Percentiles rank a stretch among this genome's conserved stretches.
phyloP scores from a whole-genome alignment of 2,329 filamentous ascomycete species.

The Aspergillus transmontanensis region DNA sequence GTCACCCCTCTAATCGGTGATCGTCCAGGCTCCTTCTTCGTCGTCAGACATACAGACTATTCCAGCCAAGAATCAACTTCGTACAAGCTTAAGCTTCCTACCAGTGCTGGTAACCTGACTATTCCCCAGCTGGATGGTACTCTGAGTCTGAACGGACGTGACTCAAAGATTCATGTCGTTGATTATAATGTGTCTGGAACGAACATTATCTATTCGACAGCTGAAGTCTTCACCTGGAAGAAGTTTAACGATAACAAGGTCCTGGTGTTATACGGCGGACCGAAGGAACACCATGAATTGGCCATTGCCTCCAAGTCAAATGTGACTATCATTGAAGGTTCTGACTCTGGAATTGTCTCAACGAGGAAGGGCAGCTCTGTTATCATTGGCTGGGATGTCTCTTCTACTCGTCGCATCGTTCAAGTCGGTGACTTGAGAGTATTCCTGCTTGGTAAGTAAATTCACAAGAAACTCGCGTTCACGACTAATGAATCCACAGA shows the following conservation, averaged over 20 bases:
- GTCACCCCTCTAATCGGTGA: slow-evolving; percentile 64
- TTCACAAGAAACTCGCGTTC: too few species aligned
- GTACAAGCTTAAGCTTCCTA: slow-evolving; percentile 64
- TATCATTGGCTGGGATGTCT: slow-evolving; percentile 58
- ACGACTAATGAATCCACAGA: slow-evolving; percentile 44
- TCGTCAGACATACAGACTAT: slow-evolving; percentile 69
- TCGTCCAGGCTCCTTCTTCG: slow-evolving; percentile 58
- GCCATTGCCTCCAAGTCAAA: slow-evolving; percentile 35
- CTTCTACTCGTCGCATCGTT: slow-evolving; percentile 47
- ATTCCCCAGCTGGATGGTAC: slow-evolving; percentile 45
- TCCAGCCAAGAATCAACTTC: slow-evolving; percentile 57
- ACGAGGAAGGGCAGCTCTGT: slow-evolving; percentile 31
- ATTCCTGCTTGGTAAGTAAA: slow-evolving; percentile 54
- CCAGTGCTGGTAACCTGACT: slow-evolving; percentile 41
- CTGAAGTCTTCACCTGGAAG: slow-evolving; percentile 56
- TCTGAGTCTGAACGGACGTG: slow-evolving; percentile 43
- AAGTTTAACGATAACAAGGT: slow-evolving; percentile 59
- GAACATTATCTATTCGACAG: slow-evolving; percentile 47
- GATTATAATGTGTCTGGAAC: slow-evolving; percentile 45
- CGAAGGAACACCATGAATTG: slow-evolving; percentile 44
- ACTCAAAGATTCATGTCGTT: slow-evolving; percentile 48
- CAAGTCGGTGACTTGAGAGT: slow-evolving; percentile 51
- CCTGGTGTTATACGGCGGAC: slow-evolving; percentile 44
- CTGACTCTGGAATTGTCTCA: slow-evolving; percentile 28
- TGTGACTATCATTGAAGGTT: slow-evolving; percentile 37